Base-by-base conservation (phyloP, 768 basidiomycete species). In the Boletus insuetus region DNA sequence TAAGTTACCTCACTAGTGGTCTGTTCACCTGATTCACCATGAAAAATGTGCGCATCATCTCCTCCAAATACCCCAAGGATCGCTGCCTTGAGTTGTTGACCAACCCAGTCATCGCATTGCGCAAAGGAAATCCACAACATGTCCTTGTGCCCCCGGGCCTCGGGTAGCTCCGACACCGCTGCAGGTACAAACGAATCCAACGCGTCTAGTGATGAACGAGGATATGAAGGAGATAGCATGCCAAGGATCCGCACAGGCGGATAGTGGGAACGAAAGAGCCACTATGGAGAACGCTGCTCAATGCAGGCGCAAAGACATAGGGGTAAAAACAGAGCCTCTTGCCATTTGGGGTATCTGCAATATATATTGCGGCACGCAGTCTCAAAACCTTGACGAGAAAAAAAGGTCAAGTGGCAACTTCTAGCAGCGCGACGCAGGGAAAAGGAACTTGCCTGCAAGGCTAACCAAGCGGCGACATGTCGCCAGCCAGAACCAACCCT, bases 391-490 rank as follows among this genome's bases (percentile, higher is more conserved):
- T 60, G 17, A 46, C 35, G 20, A 37, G 32, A 39, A 43, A 48
- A 48, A 31, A 26, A 3, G 26, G n/a, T 43, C 48, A 46, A n/a
- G 37, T 20, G 14, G 17, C 37, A 40, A 48, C 31, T 26, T 22
- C 13, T 11, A 17, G 24, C 5, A 12, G 29, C 7, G 7, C 34
- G 34, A 49, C 13, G 24, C 6, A 12, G 57, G 26, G n/a, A 58
- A 29, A 34, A 53, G 48, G 26, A 26, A 26, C 26, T 1, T 6
- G 26, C 85, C 74, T 90, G 82, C 31, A 82, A 63, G 5, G 78
- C 66, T 49, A 92, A 74, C 87, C 89, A 93, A 2, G 81, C 72
- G 2, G 90, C 90, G 14, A 91, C 80, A 51, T 92, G 89, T 10
- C 84, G n/a, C n/a, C 86, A 20, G 79, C 65, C 0, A 87, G 22